Percentiles rank a stretch among this genome's conserved stretches.
These are phyloP conservation scores for Cryptomeria japonica DNA, from an alignment of 75 land plant genomes.

Conservation along the genomic window DNA sequence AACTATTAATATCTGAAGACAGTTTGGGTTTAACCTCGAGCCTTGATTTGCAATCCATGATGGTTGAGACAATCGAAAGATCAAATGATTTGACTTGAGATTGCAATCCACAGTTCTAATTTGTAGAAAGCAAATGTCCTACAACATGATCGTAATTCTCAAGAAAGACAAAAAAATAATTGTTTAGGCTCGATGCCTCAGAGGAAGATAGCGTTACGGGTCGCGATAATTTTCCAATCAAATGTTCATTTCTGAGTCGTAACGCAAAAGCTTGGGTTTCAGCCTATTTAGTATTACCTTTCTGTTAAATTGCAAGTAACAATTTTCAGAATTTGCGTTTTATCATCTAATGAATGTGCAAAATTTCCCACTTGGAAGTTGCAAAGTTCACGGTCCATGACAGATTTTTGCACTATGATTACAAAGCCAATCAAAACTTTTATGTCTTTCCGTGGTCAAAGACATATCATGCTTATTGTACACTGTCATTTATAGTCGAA, in stretches of 20 bases:
- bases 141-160: background rate
- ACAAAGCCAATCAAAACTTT: background rate
- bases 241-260: background rate
- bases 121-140: background rate
- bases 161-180: background rate
- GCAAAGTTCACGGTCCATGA: background rate
- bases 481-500: background rate
- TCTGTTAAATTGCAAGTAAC: background rate
- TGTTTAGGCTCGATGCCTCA: background rate
- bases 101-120: background rate
- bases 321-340: background rate
- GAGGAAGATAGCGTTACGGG: background rate
- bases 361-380: background rate
- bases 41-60: background rate
- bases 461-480: background rate
- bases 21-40: background rate
- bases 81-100: background rate
- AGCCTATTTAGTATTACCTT: background rate
- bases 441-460: background rate
- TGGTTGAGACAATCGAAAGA: background rate
- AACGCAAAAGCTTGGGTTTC: background rate
- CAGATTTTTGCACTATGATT: background rate
- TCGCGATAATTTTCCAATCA: background rate
- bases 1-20: background rate
- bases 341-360: background rate